Evolutionary conservation across 768 basidiomycete genomes (phyloP).

Genomic region (Psilocybe subaeruginosa): DNA sequence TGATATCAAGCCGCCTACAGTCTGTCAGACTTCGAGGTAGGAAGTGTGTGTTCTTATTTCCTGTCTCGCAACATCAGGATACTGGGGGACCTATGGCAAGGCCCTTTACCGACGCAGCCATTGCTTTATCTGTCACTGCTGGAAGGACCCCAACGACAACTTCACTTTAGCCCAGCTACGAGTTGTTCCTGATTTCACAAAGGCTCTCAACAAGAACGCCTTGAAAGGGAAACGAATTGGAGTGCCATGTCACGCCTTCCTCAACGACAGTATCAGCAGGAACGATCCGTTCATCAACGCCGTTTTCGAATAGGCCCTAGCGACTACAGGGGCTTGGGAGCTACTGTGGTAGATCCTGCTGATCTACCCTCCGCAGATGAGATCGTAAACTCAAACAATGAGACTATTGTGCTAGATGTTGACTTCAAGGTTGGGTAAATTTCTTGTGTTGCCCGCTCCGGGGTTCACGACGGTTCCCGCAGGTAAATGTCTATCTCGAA

Average conservation of each 20-base stretch:
- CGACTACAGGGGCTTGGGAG: constrained; percentile 39
- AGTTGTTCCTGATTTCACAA: constrained; percentile 55
- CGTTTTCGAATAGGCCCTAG: constrained; percentile 43
- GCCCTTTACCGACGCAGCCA: constrained; percentile 55
- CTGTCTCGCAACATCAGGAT: constrained; percentile 52
- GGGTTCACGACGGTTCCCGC: constrained; percentile 41
- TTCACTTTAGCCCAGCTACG: constrained; percentile 56
- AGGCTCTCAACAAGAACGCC: constrained; percentile 50
- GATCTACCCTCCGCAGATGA: constrained; percentile 61
- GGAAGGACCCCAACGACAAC: constrained; percentile 56
- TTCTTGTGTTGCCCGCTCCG: constrained; percentile 46
- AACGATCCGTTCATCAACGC: constrained; percentile 36
- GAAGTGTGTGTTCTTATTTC: constrained; percentile 37
- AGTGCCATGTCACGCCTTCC: constrained; percentile 47
- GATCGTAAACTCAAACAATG: constrained; percentile 50
- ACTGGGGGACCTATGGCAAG: constrained; percentile 61
- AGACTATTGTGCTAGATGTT: constrained; percentile 52
- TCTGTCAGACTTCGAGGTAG: constrained; percentile 61
- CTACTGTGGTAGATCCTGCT: constrained; percentile 62
- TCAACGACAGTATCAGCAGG: constrained; percentile 34
- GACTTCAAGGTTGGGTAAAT: constrained; percentile 57
- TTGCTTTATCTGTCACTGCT: constrained; percentile 58
- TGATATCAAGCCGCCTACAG: constrained; percentile 52
- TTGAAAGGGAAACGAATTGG: constrained; percentile 56
- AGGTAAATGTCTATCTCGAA: constrained; percentile 28